Evolutionary conservation across 1,284 basidiomycete genomes (phyloP).

Genomic region (Rhodotorula sp.): DNA sequence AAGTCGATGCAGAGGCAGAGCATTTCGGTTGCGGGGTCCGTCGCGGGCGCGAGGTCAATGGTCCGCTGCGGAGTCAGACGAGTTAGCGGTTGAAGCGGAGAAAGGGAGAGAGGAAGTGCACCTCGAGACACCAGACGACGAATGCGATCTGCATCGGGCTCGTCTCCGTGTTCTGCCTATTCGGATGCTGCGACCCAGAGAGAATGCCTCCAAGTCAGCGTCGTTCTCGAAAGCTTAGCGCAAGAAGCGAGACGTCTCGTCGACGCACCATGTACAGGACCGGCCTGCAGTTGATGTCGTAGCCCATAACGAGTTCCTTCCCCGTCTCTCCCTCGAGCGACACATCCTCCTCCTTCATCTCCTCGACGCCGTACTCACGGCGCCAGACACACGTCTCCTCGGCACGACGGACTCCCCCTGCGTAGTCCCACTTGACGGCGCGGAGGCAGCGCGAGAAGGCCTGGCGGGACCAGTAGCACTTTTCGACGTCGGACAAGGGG

Average conservation of each 20-base stretch:
- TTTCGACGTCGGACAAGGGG: conserved; percentile 47
- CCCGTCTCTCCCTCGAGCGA: conserved; percentile 48
- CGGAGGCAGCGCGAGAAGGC: conserved; percentile 49
- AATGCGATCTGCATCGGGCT: conserved; percentile 49
- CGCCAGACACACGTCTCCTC: conserved; percentile 50
- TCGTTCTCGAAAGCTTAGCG: background rate
- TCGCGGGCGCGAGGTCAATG: conserved; percentile 46
- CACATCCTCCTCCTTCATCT: conserved; percentile 44
- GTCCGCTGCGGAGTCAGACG: conserved; percentile 42
- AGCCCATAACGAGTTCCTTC: conserved; percentile 48
- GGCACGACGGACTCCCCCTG: conserved; percentile 46
- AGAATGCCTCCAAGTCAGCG: too few relatives aligned
- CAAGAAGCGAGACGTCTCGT: background rate
- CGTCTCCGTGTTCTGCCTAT: conserved; percentile 27
- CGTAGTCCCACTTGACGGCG: conserved; percentile 50
- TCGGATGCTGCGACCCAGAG: conserved; percentile 18
- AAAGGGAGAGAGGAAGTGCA: conserved; percentile 24
- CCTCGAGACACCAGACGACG: conserved; percentile 51
- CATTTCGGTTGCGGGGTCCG: conserved; percentile 35
- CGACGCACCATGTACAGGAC: conserved; percentile 49
- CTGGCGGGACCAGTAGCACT: conserved; percentile 46
- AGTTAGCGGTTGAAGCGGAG: conserved; percentile 24
- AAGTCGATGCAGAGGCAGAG: conserved; percentile 44
- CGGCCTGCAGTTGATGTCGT: conserved; percentile 49
- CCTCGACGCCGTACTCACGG: conserved; percentile 50